These are phyloP conservation scores for Cyberlindnera petersonii DNA, from an alignment of 805 yeast species.

Conservation along the genomic window DNA sequence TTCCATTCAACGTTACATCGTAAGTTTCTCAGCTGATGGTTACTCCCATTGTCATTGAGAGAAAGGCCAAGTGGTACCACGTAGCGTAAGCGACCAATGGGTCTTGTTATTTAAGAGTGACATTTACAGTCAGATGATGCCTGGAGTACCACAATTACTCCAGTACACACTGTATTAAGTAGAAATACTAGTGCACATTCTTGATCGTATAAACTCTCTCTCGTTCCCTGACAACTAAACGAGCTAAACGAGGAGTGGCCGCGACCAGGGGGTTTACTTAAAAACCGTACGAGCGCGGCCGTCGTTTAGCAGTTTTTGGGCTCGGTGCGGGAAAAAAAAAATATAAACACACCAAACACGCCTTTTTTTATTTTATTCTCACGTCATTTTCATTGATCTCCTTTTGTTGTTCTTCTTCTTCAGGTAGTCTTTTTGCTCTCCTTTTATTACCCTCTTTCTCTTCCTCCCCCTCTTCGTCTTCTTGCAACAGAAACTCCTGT, in stretches of 20 bases:
- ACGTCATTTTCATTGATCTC: not conserved
- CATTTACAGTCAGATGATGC: no score
- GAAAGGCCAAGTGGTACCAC: not conserved
- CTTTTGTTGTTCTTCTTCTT: no score
- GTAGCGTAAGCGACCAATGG: not conserved
- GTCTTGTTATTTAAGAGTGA: not conserved
- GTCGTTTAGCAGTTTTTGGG: constrained; percentile 3
- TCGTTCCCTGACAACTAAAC: constrained; percentile 6
- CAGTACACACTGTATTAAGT: no score
- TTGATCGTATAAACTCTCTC: not conserved
- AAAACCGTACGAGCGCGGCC: constrained; percentile 4
- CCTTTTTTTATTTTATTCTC: not conserved
- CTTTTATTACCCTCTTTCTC: no score
- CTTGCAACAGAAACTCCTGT: not conserved
- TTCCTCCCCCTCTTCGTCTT: no score
- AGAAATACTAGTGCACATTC: not conserved
- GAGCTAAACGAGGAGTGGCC: constrained; percentile 12
- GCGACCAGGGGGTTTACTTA: not conserved
- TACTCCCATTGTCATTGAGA: no score
- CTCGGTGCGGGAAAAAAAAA: not conserved
- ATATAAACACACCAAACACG: constrained; percentile 9
- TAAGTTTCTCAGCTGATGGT: no score
- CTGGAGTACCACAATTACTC: no score
- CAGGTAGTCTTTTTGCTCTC: no score
- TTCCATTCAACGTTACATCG: no score